A percentile compares a stretch with the other conserved stretches of the same genome.
phyloP scores from a whole-genome alignment of 306 rosid species.

The Glycyrrhiza uralensis region DNA sequence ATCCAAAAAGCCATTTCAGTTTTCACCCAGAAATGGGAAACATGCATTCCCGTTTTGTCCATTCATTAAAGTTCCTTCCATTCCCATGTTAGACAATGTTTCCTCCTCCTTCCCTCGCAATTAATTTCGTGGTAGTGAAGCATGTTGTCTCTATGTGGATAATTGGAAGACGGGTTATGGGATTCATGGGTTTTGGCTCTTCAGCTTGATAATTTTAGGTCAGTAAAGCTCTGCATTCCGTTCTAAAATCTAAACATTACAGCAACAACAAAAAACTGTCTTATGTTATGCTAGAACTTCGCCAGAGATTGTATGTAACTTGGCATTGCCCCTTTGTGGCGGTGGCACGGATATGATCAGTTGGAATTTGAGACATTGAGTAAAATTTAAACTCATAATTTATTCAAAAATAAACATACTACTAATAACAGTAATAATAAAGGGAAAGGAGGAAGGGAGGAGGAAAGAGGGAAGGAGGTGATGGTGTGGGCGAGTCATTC shows the following conservation, averaged over 20 bases:
- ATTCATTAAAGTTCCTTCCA: constrained; percentile 3
- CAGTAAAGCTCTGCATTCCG: constrained; percentile 15
- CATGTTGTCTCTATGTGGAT: constrained; percentile 82
- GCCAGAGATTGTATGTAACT: constrained; percentile 24
- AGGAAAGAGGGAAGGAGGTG: no score
- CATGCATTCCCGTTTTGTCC: not conserved
- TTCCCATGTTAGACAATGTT: not conserved
- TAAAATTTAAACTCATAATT: no score
- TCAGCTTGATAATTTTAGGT: constrained; percentile 31
- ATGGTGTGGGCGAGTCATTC: no score
- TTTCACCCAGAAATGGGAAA: not conserved
- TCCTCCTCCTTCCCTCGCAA: not conserved
- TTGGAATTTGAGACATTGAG: constrained; percentile 22
- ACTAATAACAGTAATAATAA: no score
- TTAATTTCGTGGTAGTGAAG: constrained; percentile 46
- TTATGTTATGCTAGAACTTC: constrained; percentile 27
- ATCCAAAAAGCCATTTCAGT: not conserved
- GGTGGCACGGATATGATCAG: constrained; percentile 12
- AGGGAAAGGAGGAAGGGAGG: no score
- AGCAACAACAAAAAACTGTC: not conserved
- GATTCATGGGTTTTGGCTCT: constrained; percentile 83
- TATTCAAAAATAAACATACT: no score
- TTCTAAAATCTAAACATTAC: not conserved
- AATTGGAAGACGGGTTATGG: constrained; percentile 99
- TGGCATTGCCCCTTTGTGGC: constrained; percentile 9